Percentiles rank a stretch among this genome's conserved stretches.
These are phyloP conservation scores for Penicillium paradoxum DNA, from an alignment of 495 filamentous ascomycete species.

Conservation along the genomic window DNA sequence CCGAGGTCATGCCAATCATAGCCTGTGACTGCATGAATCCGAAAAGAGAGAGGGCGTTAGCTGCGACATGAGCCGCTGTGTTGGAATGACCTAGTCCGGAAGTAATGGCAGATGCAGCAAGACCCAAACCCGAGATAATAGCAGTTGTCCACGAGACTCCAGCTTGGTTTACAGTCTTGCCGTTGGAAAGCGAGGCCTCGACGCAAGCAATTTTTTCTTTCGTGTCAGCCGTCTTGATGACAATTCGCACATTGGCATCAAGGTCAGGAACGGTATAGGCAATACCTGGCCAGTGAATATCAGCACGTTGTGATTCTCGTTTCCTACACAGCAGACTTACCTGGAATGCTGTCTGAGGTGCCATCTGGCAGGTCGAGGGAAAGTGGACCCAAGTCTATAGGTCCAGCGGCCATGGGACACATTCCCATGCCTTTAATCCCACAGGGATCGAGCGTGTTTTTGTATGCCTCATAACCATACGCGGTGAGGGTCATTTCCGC, in stretches of 20 bases:
- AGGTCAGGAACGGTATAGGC: slow-evolving; percentile 89
- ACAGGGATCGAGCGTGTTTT: slow-evolving; percentile 72
- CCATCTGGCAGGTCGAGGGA: slow-evolving; percentile 55
- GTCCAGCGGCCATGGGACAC: slow-evolving; percentile 89
- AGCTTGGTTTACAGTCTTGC: slow-evolving; percentile 85
- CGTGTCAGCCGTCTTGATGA: slow-evolving; percentile 63
- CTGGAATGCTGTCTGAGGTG: slow-evolving; percentile 63
- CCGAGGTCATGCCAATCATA: slow-evolving; percentile 83
- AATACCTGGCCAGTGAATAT: slow-evolving; percentile 46
- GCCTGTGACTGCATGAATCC: slow-evolving; percentile 95
- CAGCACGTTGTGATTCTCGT: not conserved
- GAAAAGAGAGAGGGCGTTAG: slow-evolving; percentile 88
- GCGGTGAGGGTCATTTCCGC: slow-evolving; percentile 73
- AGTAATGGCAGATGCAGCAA: slow-evolving; percentile 77
- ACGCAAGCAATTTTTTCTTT: slow-evolving; percentile 74
- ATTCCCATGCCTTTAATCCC: slow-evolving; percentile 62
- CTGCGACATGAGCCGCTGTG: slow-evolving; percentile 90
- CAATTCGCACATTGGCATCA: slow-evolving; percentile 78
- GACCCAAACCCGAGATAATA: slow-evolving; percentile 75
- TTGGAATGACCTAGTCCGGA: slow-evolving; percentile 88
- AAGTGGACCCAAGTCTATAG: slow-evolving; percentile 65
- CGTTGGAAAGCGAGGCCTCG: slow-evolving; percentile 84
- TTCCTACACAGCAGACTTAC: slow-evolving; percentile 31
- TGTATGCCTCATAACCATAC: slow-evolving; percentile 71
- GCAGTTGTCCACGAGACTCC: slow-evolving; percentile 88